A percentile compares a stretch with the other conserved stretches of the same genome.
phyloP scores from a whole-genome alignment of 106 monocot species.

The Iris macrosiphon region DNA sequence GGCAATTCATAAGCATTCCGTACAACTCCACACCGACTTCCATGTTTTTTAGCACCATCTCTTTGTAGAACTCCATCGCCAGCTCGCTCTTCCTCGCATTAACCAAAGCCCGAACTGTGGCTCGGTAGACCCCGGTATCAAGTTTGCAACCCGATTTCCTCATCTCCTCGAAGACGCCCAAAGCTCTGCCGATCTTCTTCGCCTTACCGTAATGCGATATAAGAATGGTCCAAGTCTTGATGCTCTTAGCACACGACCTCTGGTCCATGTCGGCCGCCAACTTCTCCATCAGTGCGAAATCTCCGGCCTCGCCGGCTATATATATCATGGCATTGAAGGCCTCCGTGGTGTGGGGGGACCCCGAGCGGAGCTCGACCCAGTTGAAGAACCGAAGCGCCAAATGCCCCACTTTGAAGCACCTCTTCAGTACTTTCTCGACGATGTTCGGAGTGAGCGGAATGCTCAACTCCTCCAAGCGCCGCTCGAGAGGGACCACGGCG shows the following conservation, averaged over 20 bases:
- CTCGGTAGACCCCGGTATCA: slow-evolving; percentile 37
- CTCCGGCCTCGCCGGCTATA: slow-evolving; percentile 60
- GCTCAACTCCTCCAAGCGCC: slow-evolving; percentile 26
- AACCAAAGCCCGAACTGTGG: slow-evolving; percentile 40
- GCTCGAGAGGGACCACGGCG: slow-evolving; percentile 22
- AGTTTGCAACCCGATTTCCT: slow-evolving; percentile 34
- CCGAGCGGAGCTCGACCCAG: slow-evolving; percentile 51
- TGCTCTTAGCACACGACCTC: slow-evolving; percentile 29
- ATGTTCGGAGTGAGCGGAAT: slow-evolving; percentile 30
- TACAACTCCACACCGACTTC: slow-evolving; percentile 22
- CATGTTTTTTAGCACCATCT: slow-evolving; percentile 44
- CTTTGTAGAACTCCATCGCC: slow-evolving; percentile 78
- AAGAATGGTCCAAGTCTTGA: slow-evolving; percentile 87
- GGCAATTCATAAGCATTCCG: slow-evolving; percentile 37
- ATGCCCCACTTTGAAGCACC: slow-evolving; percentile 67
- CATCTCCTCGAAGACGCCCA: slow-evolving; percentile 54
- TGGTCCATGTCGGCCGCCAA: slow-evolving; percentile 57
- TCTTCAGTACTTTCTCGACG: slow-evolving; percentile 70
- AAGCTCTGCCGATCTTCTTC: slow-evolving; percentile 46
- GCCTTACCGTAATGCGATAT: slow-evolving; percentile 55
- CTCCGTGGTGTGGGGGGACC: slow-evolving; percentile 43
- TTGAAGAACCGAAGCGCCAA: slow-evolving; percentile 60
- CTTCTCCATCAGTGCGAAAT: slow-evolving; percentile 54
- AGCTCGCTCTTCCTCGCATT: slow-evolving; percentile 42
- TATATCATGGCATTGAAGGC: slow-evolving; percentile 75